phyloP scores from a whole-genome alignment of 1,139 yeast genomes.

The Arxiozyma bovina region DNA sequence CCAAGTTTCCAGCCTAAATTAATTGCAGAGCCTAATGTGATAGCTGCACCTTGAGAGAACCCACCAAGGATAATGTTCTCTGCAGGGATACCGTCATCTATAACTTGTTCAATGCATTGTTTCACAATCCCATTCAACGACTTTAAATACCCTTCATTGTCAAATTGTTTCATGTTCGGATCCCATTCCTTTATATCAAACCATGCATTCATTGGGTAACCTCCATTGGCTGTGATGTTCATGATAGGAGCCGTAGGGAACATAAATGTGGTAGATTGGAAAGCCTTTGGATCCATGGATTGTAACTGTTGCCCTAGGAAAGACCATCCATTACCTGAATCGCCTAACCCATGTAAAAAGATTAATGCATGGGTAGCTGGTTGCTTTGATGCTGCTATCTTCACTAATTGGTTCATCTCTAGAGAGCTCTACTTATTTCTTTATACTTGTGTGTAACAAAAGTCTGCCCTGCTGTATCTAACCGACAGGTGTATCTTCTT shows the following conservation, averaged over 20 bases:
- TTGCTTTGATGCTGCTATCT: slow-evolving; percentile 31
- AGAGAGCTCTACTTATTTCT: background rate
- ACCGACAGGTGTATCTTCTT: too few relatives aligned
- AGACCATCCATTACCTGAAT: slow-evolving; percentile 82
- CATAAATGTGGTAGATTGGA: slow-evolving; percentile 60
- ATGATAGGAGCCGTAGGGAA: slow-evolving; percentile 82
- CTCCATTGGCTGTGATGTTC: slow-evolving; percentile 62
- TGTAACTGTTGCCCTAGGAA: slow-evolving; percentile 52
- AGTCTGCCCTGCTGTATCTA: too few relatives aligned
- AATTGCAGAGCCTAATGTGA: slow-evolving; percentile 51
- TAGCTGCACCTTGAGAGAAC: slow-evolving; percentile 88
- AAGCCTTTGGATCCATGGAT: slow-evolving; percentile 34
- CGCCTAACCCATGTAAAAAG: slow-evolving; percentile 87
- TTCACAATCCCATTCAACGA: slow-evolving; percentile 45
- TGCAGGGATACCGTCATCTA: slow-evolving; percentile 52
- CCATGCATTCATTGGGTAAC: slow-evolving; percentile 75
- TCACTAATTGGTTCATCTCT: slow-evolving; percentile 31
- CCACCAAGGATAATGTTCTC: slow-evolving; percentile 82
- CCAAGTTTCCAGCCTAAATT: slow-evolving; percentile 55
- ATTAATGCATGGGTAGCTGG: slow-evolving; percentile 62
- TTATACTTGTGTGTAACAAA: background rate
- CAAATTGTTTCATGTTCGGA: slow-evolving; percentile 50
- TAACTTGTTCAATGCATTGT: slow-evolving; percentile 52
- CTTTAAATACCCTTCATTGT: slow-evolving; percentile 53
- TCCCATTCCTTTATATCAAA: slow-evolving; percentile 55